Evolutionary conservation across 352 stramenopile species (phyloP).

Genomic region (Globisporangium acanthophoron): DNA sequence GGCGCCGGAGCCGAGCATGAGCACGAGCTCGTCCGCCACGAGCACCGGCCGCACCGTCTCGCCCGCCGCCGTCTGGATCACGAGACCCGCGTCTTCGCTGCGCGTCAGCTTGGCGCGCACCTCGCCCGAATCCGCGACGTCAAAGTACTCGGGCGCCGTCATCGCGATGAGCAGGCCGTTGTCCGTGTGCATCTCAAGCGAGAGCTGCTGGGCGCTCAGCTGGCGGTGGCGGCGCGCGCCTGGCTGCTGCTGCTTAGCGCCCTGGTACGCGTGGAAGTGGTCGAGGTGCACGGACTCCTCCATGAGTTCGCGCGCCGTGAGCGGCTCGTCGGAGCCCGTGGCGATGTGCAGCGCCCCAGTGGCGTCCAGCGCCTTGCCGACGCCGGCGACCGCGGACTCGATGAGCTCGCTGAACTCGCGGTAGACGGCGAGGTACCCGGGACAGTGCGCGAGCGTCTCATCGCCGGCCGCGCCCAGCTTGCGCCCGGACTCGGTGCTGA

Average conservation of each 20-base stretch:
- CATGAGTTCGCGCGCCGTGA: constrained; percentile 53
- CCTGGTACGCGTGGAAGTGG: constrained; percentile 78
- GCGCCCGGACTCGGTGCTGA: constrained; percentile 57
- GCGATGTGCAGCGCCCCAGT: constrained; percentile 45
- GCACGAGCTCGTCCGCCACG: constrained; percentile 62
- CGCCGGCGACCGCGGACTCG: constrained; percentile 46
- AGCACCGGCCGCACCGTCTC: constrained; percentile 58
- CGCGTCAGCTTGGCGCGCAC: constrained; percentile 39
- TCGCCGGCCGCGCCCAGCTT: constrained; percentile 29
- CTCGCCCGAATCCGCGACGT: constrained; percentile 34
- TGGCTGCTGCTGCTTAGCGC: background rate
- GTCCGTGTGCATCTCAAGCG: constrained; percentile 73
- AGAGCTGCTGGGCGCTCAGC: constrained; percentile 34
- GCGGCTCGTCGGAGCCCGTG: constrained; percentile 23
- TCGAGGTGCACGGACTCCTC: constrained; percentile 71
- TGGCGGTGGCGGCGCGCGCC: constrained; percentile 9
- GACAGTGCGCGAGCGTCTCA: constrained; percentile 42
- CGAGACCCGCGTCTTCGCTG: constrained; percentile 51
- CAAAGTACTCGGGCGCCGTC: constrained; percentile 66
- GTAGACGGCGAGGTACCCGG: constrained; percentile 48
- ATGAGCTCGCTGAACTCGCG: constrained; percentile 49
- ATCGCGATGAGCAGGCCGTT: constrained; percentile 73
- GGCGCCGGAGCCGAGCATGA: constrained; percentile 76
- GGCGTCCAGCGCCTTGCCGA: constrained; percentile 52
- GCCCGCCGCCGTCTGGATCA: constrained; percentile 52